Percentiles rank a stretch among this genome's conserved stretches.
These are phyloP conservation scores for Yarrowia keelungensis DNA, from an alignment of 805 yeast genomes.

Conservation along the genomic window DNA sequence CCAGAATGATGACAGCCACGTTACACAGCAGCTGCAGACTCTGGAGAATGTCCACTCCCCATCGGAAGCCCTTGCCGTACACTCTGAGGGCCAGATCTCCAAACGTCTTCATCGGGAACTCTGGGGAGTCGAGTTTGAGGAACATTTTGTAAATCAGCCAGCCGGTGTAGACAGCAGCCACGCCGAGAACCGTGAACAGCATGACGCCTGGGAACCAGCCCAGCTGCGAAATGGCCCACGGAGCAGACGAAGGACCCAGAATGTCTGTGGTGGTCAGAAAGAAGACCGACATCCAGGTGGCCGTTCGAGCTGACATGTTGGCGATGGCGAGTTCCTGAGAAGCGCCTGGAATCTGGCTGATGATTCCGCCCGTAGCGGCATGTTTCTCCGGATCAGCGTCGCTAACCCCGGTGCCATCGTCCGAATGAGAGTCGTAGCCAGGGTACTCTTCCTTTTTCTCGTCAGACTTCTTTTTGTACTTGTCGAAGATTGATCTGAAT, in stretches of 20 bases:
- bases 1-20: slow-evolving; percentile 53
- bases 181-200: slow-evolving; percentile 52
- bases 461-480: slow-evolving; percentile 4
- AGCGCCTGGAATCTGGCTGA: slow-evolving; percentile 17
- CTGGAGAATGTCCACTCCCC: slow-evolving; percentile 51
- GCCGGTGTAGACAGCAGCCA: slow-evolving; percentile 54
- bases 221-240: slow-evolving; percentile 53
- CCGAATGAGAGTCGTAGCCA: neutral
- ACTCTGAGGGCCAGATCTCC: slow-evolving; percentile 53
- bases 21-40: slow-evolving; percentile 53
- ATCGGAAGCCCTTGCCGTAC: slow-evolving; percentile 49
- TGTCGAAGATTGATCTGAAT: neutral
- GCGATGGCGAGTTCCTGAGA: slow-evolving; percentile 39
- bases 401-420: neutral
- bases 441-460: neutral
- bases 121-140: slow-evolving; percentile 52
- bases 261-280: slow-evolving; percentile 56
- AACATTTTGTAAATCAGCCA: slow-evolving; percentile 50
- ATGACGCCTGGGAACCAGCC: slow-evolving; percentile 56
- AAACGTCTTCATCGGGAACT: slow-evolving; percentile 54
- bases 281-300: slow-evolving; percentile 49
- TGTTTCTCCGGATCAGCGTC: slow-evolving; percentile 3
- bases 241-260: slow-evolving; percentile 55
- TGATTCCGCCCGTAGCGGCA: neutral
- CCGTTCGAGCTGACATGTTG: slow-evolving; percentile 43